A percentile compares a stretch with the other conserved stretches of the same genome.
phyloP scores from a whole-genome alignment of 208 protist species.

The Trichomonas tenax region DNA sequence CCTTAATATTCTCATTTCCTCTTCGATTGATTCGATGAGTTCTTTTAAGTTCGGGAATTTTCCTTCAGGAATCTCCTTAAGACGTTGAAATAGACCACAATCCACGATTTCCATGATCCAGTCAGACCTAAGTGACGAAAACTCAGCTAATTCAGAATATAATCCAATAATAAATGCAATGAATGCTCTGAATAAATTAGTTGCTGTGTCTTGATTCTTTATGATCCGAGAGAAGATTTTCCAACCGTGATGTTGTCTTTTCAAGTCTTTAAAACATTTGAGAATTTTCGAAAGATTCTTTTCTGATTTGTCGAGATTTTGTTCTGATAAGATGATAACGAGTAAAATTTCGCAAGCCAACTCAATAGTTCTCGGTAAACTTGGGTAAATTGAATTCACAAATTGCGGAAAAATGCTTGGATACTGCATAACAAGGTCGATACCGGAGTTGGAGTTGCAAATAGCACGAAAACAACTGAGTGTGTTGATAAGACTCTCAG shows the following conservation, averaged over 20 bases:
- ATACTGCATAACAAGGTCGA: neutral
- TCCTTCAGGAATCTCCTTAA: neutral
- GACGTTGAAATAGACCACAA: neutral
- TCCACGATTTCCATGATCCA: neutral
- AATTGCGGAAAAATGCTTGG: neutral
- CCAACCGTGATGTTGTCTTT: neutral
- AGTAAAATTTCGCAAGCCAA: neutral
- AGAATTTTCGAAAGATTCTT: neutral
- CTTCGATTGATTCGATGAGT: neutral
- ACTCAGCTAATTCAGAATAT: neutral
- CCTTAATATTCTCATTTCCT: neutral
- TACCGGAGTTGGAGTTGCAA: neutral
- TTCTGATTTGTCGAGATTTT: neutral
- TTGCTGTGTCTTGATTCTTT: neutral
- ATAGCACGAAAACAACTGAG: neutral
- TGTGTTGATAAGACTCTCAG: neutral
- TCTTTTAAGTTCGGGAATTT: neutral
- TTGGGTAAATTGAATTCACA: neutral
- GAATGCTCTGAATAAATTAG: neutral
- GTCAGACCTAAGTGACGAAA: neutral
- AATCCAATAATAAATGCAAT: neutral
- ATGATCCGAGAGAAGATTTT: neutral
- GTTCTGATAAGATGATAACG: neutral
- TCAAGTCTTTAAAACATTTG: neutral
- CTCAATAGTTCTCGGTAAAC: neutral